Base-by-base conservation (phyloP, 257 asterid genomes). In the Cynanchum wilfordii region DNA sequence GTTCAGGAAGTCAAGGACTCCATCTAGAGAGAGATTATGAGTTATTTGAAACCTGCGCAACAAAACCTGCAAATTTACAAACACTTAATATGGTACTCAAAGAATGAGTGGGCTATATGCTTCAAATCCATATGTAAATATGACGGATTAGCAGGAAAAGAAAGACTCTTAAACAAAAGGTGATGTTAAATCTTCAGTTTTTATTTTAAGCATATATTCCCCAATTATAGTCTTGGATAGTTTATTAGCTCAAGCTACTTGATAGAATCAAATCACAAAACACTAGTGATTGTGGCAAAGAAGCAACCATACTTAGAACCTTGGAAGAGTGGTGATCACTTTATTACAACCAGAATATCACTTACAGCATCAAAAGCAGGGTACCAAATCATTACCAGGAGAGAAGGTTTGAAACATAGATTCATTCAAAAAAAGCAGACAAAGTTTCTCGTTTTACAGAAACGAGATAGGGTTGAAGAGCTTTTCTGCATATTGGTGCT, bases 1-100 rank as follows among this genome's bases (percentile, higher is more conserved):
- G 87, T 92, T 95, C 54, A 95, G 83, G 80, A 92, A 80, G 86
- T 95, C 99, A 71, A 90, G 95, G 64, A 90, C 98, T 76, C 99
- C 99, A 74, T 95, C 99, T 25, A 92, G 70, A 62, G 98, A 95
- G 71, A 87, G 88, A 72, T 95, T 95, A 73, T 79, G 93, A 55
- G 97, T 95, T 69, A 90, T 86, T 76, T 90, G 97, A 85, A 92
- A 88, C 80, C 94, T 86, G 70, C 96, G 86, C 70, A 95, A 84
- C 87, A 95, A 88, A 38, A 95, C 97, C 99, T 95, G 72, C 77
- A 77, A 62, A 75, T 20, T 62, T 52, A 25, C 74, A 58, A 47
- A 2, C 27, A 10, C 9, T 22, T 69, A 65, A 36, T 19, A 58
- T 25, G 38, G 38, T 58, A 58, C 12, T 17, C 44, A 56, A 24